A percentile compares a stretch with the other conserved stretches of the same genome.
These are phyloP conservation scores for Parastagonospora nodorum DNA, from an alignment of 2,329 filamentous ascomycete species.

Conservation along the genomic window DNA sequence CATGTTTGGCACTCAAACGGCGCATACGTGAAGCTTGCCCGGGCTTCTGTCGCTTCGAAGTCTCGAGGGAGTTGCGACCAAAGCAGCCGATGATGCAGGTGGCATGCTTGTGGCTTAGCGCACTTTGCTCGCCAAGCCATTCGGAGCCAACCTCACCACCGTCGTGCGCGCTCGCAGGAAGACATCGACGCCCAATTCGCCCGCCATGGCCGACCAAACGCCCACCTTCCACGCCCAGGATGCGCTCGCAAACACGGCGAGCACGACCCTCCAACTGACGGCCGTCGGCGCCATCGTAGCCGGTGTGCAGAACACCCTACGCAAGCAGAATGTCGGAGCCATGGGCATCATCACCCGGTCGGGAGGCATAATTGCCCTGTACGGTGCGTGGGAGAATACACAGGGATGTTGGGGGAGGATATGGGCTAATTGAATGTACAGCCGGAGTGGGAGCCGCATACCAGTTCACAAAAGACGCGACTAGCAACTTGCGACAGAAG, in stretches of 20 bases:
- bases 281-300: conserved; percentile 72
- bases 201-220: conserved; percentile 44
- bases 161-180: conserved; percentile 21
- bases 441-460: conserved; percentile 76
- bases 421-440: conserved; percentile 49
- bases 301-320: conserved; percentile 83
- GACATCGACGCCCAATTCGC: conserved; percentile 32
- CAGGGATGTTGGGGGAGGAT: neutral
- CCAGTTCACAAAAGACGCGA: conserved; percentile 74
- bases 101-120: conserved; percentile 6
- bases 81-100: conserved; percentile 12
- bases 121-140: conserved; percentile 9
- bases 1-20: too few species aligned
- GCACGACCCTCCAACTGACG: conserved; percentile 68
- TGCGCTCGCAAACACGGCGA: conserved; percentile 70
- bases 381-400: conserved; percentile 57
- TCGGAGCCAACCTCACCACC: conserved; percentile 21
- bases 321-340: conserved; percentile 79
- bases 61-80: too few species aligned
- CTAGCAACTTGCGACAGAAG: conserved; percentile 84
- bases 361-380: conserved; percentile 72
- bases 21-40: neutral
- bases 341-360: conserved; percentile 80
- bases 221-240: conserved; percentile 71
- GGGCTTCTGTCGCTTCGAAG: neutral